Percentiles rank a stretch among this genome's conserved stretches.
phyloP scores from a whole-genome alignment of 805 yeast genomes.

The Blastobotrys chiropterorum region DNA sequence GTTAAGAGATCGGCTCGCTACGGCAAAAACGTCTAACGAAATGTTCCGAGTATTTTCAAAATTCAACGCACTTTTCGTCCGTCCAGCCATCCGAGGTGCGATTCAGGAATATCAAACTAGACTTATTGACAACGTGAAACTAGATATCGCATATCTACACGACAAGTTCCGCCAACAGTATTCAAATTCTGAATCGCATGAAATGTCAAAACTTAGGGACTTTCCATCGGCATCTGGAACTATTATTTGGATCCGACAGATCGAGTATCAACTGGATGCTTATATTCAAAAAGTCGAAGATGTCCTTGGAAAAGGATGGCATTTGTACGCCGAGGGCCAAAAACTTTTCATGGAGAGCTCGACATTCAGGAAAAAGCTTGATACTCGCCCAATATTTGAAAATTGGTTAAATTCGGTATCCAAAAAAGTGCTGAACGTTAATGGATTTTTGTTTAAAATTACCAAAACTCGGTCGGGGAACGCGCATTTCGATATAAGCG shows the following conservation, averaged over 20 bases:
- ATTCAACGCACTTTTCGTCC: slow-evolving; percentile 42
- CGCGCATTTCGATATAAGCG: slow-evolving; percentile 30
- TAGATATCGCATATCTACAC: slow-evolving; percentile 42
- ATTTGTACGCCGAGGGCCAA: slow-evolving; percentile 57
- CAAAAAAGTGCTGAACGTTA: slow-evolving; percentile 18
- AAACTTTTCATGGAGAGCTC: slow-evolving; percentile 47
- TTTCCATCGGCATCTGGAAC: slow-evolving; percentile 44
- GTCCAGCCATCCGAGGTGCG: slow-evolving; percentile 53
- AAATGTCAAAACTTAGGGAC: slow-evolving; percentile 37
- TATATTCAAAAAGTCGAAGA: slow-evolving; percentile 42
- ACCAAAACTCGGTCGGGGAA: slow-evolving; percentile 20
- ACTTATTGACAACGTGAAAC: slow-evolving; percentile 43
- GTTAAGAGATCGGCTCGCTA: slow-evolving; percentile 36
- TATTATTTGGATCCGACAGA: slow-evolving; percentile 49
- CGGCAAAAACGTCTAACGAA: slow-evolving; percentile 40
- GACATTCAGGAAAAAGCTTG: slow-evolving; percentile 40
- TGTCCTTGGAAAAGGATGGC: slow-evolving; percentile 59
- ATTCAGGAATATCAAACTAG: slow-evolving; percentile 53
- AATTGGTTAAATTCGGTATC: slow-evolving; percentile 43
- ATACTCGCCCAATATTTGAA: slow-evolving; percentile 37
- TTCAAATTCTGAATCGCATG: slow-evolving; percentile 27
- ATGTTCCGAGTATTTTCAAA: slow-evolving; percentile 47
- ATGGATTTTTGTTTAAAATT: slow-evolving; percentile 39
- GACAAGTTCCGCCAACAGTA: slow-evolving; percentile 33
- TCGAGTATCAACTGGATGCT: slow-evolving; percentile 38